Conservation (phyloP, 306 rosid genomes). For the Geum urbanum region DNA sequence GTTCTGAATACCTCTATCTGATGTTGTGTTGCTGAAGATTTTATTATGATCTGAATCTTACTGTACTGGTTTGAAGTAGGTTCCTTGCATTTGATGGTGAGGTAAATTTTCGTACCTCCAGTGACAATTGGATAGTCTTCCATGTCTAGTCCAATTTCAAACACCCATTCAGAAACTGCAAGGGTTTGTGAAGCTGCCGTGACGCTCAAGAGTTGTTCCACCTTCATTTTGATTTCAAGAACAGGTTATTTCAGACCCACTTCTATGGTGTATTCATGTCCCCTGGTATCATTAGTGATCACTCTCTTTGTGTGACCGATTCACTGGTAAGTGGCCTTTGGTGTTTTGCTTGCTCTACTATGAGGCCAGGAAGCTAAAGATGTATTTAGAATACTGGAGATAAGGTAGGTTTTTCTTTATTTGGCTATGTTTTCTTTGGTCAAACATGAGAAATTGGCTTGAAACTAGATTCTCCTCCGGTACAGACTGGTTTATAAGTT, state of each 20-base stretch:
- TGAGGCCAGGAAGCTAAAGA: background rate
- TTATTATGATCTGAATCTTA: conserved; percentile 46
- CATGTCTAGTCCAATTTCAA: conserved; percentile 81
- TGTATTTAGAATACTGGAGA: background rate
- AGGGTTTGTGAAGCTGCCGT: conserved; percentile 62
- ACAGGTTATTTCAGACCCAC: conserved; percentile 55
- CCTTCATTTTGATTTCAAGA: conserved; percentile 58
- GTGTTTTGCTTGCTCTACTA: background rate
- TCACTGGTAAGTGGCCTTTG: background rate
- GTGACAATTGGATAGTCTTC: conserved; percentile 80
- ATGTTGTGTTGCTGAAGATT: conserved; percentile 43
- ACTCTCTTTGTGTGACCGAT: conserved; percentile 34
- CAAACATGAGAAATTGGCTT: background rate
- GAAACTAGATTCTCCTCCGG: background rate
- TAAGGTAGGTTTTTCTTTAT: background rate
- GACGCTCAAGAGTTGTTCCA: conserved; percentile 56
- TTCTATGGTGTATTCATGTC: conserved; percentile 47
- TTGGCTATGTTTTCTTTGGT: background rate
- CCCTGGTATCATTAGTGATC: conserved; percentile 31
- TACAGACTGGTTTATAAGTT: background rate
- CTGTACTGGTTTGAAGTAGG: conserved; percentile 9
- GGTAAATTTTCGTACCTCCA: conserved; percentile 72
- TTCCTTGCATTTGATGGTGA: conserved; percentile 38
- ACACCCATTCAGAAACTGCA: conserved; percentile 62
- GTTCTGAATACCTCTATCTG: conserved; percentile 56